These are phyloP conservation scores for Xylaria intraflava DNA, from an alignment of 495 filamentous ascomycete species.

Conservation along the genomic window DNA sequence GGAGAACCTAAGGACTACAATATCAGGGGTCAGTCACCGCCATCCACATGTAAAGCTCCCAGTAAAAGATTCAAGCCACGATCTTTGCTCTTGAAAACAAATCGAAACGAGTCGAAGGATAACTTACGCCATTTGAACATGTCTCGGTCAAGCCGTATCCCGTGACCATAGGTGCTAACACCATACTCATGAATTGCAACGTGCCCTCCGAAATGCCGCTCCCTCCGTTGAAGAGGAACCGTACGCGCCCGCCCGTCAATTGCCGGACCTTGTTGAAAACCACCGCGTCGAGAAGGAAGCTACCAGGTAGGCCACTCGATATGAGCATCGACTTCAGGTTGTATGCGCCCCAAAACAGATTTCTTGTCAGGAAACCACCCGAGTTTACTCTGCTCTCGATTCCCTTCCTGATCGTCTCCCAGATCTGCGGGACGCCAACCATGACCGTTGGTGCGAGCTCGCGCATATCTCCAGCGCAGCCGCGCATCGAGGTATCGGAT, in stretches of 20 bases:
- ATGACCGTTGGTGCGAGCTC: constrained; percentile 72
- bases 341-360: constrained; percentile 41
- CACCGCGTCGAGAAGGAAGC: constrained; percentile 67
- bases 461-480: constrained; percentile 62
- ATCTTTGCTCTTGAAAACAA: background rate
- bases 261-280: constrained; percentile 69
- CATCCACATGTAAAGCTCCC: background rate
- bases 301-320: constrained; percentile 55
- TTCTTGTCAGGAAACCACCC: constrained; percentile 21
- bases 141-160: constrained; percentile 91
- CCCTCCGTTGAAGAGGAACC: constrained; percentile 73
- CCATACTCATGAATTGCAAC: constrained; percentile 70
- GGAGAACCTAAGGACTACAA: constrained; percentile 47
- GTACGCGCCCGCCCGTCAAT: constrained; percentile 65
- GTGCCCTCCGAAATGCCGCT: constrained; percentile 72
- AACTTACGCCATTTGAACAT: constrained; percentile 55
- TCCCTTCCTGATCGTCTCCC: constrained; percentile 73
- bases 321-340: constrained; percentile 52
- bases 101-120: background rate
- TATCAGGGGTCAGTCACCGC: background rate
- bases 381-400: constrained; percentile 58
- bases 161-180: constrained; percentile 66
- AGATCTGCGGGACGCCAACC: constrained; percentile 77
- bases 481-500: constrained; percentile 52
- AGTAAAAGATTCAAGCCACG: background rate